Conservation (phyloP, 225 moss, liverwort and hornwort species). For the Neckera pumila region DNA sequence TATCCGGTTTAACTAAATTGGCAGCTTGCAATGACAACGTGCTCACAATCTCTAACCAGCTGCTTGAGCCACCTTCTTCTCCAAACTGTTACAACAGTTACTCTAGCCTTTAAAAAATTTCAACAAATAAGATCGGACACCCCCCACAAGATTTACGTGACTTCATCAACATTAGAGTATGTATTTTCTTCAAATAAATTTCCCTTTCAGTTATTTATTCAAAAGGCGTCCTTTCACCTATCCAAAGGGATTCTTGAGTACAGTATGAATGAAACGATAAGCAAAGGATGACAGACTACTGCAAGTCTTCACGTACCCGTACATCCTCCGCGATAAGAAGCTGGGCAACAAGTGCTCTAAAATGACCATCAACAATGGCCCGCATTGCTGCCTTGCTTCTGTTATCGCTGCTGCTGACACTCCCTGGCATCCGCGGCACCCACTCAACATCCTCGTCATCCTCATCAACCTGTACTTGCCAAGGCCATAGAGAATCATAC, state of each 20-base stretch:
- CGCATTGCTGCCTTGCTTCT: conserved; percentile 78
- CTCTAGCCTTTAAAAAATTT: background rate
- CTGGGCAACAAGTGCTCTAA: conserved; percentile 76
- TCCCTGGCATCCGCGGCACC: conserved; percentile 65
- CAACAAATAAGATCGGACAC: background rate
- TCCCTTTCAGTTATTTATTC: background rate
- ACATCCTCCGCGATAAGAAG: conserved; percentile 55
- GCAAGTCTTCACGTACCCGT: conserved; percentile 13
- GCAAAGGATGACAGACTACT: background rate
- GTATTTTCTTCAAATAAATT: background rate
- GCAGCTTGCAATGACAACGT: conserved; percentile 78
- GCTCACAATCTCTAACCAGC: conserved; percentile 90
- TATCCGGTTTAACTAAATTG: conserved; percentile 73
- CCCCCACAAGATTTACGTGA: background rate
- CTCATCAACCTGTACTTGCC: conserved; percentile 32
- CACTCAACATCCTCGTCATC: conserved; percentile 61
- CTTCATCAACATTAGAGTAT: background rate
- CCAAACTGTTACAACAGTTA: conserved; percentile 38
- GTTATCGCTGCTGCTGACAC: conserved; percentile 60
- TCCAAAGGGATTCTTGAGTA: background rate
- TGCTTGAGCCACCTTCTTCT: conserved; percentile 56
- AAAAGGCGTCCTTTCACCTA: background rate
- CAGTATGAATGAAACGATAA: background rate
- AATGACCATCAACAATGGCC: conserved; percentile 70
- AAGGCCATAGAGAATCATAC: background rate